Base-by-base conservation (phyloP, 139 green algal genomes). In the Chlorella sorokiniana region DNA sequence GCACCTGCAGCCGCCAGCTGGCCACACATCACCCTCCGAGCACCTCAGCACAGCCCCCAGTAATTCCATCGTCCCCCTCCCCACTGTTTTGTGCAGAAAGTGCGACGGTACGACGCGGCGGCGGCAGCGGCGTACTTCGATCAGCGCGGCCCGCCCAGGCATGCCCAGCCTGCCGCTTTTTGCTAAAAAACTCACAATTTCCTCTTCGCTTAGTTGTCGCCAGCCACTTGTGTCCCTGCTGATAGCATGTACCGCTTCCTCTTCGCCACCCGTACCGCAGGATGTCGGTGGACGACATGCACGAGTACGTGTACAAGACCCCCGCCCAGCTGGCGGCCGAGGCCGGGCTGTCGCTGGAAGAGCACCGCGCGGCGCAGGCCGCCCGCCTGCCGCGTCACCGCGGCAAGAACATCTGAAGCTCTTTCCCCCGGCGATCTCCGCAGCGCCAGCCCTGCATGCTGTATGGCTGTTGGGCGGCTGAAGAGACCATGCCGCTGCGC, bases 291-390 rank as follows among this genome's bases (percentile, higher is more conserved):
- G 78, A 83, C 37, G 37, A 78, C 37, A 61, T 83, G 37, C 78
- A 75, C 25, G 67, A 83, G 4, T 59, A 83, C 51, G 51, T 83
- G 7, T 83, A 83, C 76, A 71, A 81, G 59, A 51, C 73, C 7
- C 54, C 73, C 14, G 54, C 52, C 11, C 35, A 79, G 52, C 73
- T 79, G 73, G 73, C 73, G 27, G 35, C 52, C 5, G 73, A 79
- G 23, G 54, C 73, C 3, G 73, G 73, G 5, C 0, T 79, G 37
- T 69, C 4, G 20, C 37, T 79, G 25, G 73, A 48, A 16, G 37
- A 77, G 45, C 45, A 77, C 70, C 70, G 69, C 23, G 42, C 42
- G n/a, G 69, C n/a, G 41, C 69, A 76, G 51, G 71, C 51, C 23
- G 37, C 40, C 27, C 73, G 73, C 73, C 54, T 69, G 1, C 73